Evolutionary conservation across 2,329 filamentous ascomycete species (phyloP).

Genomic region (Cercospora sesami): DNA sequence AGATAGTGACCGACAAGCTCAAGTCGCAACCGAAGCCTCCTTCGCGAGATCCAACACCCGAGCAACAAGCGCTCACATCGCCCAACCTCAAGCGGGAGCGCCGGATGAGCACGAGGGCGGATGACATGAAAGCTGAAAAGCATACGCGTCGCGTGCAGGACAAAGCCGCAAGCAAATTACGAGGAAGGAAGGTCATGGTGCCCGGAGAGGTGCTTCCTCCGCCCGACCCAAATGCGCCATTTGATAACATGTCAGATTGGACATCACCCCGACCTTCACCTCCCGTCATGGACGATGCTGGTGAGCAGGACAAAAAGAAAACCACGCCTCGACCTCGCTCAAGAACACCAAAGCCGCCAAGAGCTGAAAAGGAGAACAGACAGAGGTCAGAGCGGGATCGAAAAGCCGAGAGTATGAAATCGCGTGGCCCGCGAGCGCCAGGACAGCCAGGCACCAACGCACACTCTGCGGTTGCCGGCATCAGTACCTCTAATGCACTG

Average conservation of each 20-base stretch:
- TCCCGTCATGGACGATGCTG: conserved; percentile 29
- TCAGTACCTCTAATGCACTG: conserved; percentile 63
- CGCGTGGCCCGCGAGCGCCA: conserved; percentile 42
- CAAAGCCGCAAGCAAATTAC: conserved; percentile 39
- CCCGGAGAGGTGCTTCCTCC: conserved; percentile 48
- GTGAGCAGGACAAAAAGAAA: conserved; percentile 24
- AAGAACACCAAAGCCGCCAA: conserved; percentile 42
- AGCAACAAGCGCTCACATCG: conserved; percentile 37
- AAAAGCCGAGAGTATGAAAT: conserved; percentile 45
- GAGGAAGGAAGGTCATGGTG: conserved; percentile 43
- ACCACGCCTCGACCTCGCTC: conserved; percentile 34
- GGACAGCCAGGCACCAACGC: conserved; percentile 55
- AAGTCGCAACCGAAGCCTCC: conserved; percentile 61
- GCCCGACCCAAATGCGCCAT: conserved; percentile 45
- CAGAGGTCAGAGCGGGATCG: conserved; percentile 38
- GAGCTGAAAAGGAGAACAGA: conserved; percentile 26
- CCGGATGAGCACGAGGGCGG: conserved; percentile 33
- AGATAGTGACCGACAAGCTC: conserved; percentile 62
- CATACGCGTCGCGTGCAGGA: conserved; percentile 31
- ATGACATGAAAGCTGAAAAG: conserved; percentile 34
- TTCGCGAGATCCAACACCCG: conserved; percentile 60
- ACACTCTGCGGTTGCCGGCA: conserved; percentile 55
- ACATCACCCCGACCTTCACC: conserved; percentile 39
- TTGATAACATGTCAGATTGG: conserved; percentile 42
- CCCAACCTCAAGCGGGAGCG: conserved; percentile 39